Evolutionary conservation across 2,329 filamentous ascomycete genomes (phyloP), one percentile per base, ranked within the genome.

Genomic region (Hypocreales sp.): DNA sequence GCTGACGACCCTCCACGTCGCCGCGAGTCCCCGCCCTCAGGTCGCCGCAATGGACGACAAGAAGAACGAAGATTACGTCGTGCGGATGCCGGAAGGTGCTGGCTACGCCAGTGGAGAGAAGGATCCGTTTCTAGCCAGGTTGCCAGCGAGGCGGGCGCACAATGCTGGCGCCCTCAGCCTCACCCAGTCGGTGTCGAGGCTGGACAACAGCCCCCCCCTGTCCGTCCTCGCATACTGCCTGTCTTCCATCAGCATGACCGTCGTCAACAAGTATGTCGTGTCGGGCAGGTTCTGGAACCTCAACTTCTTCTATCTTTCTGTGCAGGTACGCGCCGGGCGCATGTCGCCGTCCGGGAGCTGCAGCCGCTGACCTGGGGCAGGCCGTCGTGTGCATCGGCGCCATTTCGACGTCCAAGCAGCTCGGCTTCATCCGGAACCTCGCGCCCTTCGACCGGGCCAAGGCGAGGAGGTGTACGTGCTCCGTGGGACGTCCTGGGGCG

Each of bases 221-320:
- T 84, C 87, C 14, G 80, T 98, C 42, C 50, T 92, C 38, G 73
- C 81, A 25, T 98, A 98, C 64, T 98, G 90, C 55, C 64, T 79
- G 45, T 82, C 87, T 28, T 94, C 86, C n/a, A 98, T 98, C 49
- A 70, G 87, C 53, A 98, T 98, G 90, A 98, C 90, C 7, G 81
- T 94, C 11, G 90, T 92, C 53, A 98, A 98, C 62, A 98, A 98
- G 66, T 98, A 90, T 53, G 86, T 94, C 35, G 72, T 98, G 24
- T 94, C 83, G 8, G 90, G 87, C 33, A 67, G 69, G 27, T 72
- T 78, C 40, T 98, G 92, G 71, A 98, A 95, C 58, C 60, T 98
- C 45, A 93, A 92, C 58, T 93, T 95, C 56, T 82, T 98, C 58
- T 79, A 94, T 44, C 71, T 98, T 32, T 78, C 73, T 34, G 67